Evolutionary conservation across 1,139 yeast species (phyloP).

Genomic region (Wickerhamiella pararugosa): DNA sequence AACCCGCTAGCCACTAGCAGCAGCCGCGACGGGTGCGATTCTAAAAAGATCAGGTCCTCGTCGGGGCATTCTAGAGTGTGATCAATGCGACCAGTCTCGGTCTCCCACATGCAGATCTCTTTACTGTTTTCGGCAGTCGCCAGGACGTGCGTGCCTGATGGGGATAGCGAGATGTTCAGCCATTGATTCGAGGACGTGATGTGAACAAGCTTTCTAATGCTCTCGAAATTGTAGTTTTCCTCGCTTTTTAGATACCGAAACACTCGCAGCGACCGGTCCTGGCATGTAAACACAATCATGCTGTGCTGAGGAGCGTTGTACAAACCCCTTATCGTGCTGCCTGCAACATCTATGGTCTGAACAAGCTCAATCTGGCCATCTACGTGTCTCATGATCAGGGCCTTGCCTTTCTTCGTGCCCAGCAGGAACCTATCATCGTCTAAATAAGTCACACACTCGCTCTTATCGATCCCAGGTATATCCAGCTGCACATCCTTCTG

Average conservation of each 20-base stretch:
- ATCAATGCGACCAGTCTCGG: conserved; percentile 70
- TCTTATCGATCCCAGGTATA: background rate
- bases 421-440: conserved; percentile 3
- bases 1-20: conserved; percentile 76
- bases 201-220: conserved; percentile 73
- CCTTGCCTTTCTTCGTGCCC: background rate
- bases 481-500: conserved; percentile 9
- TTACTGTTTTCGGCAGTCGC: conserved; percentile 84
- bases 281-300: conserved; percentile 51
- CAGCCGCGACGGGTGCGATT: conserved; percentile 66
- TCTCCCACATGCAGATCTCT: conserved; percentile 88
- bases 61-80: conserved; percentile 88
- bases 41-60: conserved; percentile 63
- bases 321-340: conserved; percentile 59
- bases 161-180: conserved; percentile 67
- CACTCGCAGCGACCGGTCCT: conserved; percentile 74
- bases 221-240: conserved; percentile 40
- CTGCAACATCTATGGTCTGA: conserved; percentile 41
- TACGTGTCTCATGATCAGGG: background rate
- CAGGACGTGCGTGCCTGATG: conserved; percentile 66
- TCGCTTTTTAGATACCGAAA: conserved; percentile 27
- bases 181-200: conserved; percentile 80
- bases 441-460: background rate
- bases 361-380: conserved; percentile 22
- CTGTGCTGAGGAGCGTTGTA: conserved; percentile 47